Percentiles rank a stretch among this genome's conserved stretches.
These are phyloP conservation scores for Aurantiochytrium sp. DNA, from an alignment of 108 stramenopile species.

Conservation along the genomic window DNA sequence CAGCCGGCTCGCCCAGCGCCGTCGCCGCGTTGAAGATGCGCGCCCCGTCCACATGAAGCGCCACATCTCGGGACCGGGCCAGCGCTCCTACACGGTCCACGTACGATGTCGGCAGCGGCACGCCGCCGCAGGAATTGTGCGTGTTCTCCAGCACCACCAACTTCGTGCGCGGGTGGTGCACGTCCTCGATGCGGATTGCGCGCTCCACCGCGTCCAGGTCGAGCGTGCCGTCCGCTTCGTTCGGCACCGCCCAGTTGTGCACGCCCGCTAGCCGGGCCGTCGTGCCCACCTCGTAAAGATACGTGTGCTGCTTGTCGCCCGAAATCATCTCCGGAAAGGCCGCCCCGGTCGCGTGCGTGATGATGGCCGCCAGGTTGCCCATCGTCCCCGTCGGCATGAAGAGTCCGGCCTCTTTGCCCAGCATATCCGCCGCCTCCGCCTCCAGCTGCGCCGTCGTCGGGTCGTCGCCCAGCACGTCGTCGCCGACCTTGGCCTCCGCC, in stretches of 20 bases:
- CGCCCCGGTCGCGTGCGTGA: conserved; percentile 68
- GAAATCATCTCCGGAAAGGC: conserved; percentile 63
- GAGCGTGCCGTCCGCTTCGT: conserved; percentile 68
- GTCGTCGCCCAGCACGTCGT: conserved; percentile 95
- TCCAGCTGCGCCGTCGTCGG: conserved; percentile 81
- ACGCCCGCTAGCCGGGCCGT: conserved; percentile 69
- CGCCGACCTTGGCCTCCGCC: conserved; percentile 71
- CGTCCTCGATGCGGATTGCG: conserved; percentile 73
- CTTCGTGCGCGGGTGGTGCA: conserved; percentile 79
- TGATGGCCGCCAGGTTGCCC: conserved; percentile 83
- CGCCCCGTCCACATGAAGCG: conserved; percentile 84
- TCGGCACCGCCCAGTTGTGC: conserved; percentile 66
- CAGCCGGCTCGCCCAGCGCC: conserved; percentile 52
- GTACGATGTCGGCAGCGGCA: conserved; percentile 71
- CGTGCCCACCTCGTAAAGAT: conserved; percentile 56
- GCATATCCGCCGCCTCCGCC: conserved; percentile 70
- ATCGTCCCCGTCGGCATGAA: conserved; percentile 94
- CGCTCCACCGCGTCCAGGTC: conserved; percentile 47
- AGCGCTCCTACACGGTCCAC: conserved; percentile 69
- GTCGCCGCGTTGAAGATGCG: conserved; percentile 86
- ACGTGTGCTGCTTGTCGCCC: conserved; percentile 53
- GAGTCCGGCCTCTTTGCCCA: conserved; percentile 82
- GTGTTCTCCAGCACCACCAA: conserved; percentile 90
- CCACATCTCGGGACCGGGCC: conserved; percentile 50
- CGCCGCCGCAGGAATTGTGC: conserved; percentile 88